Percentiles rank a stretch among this genome's conserved stretches.
phyloP scores from a whole-genome alignment of 2,329 filamentous ascomycete species.

The Cercospora zeae-maydis region DNA sequence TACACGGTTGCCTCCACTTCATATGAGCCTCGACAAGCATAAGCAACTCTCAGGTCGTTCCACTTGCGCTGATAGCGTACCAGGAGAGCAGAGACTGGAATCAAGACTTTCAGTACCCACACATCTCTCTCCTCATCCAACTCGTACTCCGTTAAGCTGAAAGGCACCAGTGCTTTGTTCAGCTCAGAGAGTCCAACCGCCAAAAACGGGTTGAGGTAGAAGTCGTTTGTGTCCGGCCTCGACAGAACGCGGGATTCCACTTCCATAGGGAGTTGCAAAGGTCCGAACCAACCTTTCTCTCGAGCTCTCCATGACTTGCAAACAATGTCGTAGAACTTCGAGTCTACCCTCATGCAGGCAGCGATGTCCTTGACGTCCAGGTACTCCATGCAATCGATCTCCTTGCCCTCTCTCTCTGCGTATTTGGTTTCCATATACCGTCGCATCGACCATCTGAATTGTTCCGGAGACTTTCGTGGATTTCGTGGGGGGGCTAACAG shows the following conservation, averaged over 20 bases:
- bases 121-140: background rate
- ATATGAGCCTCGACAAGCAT: background rate
- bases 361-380: background rate
- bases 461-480: background rate
- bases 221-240: background rate
- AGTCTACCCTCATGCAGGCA: background rate
- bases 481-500: background rate
- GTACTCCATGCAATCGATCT: no score
- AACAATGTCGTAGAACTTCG: background rate
- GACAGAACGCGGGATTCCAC: background rate
- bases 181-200: background rate
- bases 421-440: background rate
- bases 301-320: background rate
- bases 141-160: background rate
- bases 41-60: background rate
- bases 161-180: background rate
- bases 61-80: background rate
- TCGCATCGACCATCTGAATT: background rate
- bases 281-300: background rate
- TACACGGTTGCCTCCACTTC: background rate
- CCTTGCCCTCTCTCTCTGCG: background rate
- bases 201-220: background rate
- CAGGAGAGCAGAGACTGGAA: background rate
- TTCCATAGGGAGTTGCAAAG: background rate
- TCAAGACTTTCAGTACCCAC: background rate